Conservation (phyloP, 169 alveolate genomes). For the Theileria annulata region DNA sequence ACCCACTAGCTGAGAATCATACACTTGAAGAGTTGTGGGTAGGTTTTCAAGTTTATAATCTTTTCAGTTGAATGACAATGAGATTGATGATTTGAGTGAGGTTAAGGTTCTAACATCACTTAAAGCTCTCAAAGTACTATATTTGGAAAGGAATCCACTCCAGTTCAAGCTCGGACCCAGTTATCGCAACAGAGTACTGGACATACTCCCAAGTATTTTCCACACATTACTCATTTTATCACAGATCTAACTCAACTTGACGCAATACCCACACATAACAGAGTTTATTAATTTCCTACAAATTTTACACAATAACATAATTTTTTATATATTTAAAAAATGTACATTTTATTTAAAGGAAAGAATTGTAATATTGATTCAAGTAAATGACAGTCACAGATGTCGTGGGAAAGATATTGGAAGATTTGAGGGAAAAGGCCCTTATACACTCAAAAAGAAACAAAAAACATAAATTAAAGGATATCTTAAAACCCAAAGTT, state of each 20-base stretch:
- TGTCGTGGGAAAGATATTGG: constrained; percentile 23
- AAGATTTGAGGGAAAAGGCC: constrained; percentile 13
- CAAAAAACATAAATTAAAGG: background rate
- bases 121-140: constrained; percentile 71
- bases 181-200: constrained; percentile 71
- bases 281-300: constrained; percentile 16
- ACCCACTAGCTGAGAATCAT: constrained; percentile 56
- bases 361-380: background rate
- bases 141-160: constrained; percentile 80
- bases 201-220: constrained; percentile 69
- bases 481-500: background rate
- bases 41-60: background rate
- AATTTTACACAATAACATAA: background rate
- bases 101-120: constrained; percentile 55
- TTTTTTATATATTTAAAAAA: constrained; percentile 2
- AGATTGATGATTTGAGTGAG: constrained; percentile 63
- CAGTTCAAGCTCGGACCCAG: constrained; percentile 78
- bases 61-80: constrained; percentile 72
- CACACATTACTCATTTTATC: constrained; percentile 9
- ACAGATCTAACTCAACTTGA: constrained; percentile 55
- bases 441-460: constrained; percentile 1
- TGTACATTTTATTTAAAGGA: background rate
- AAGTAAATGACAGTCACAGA: constrained; percentile 2
- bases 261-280: constrained; percentile 40
- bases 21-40: constrained; percentile 81